Conservation (phyloP, 805 yeast genomes). For the Candida sakaeoensis region DNA sequence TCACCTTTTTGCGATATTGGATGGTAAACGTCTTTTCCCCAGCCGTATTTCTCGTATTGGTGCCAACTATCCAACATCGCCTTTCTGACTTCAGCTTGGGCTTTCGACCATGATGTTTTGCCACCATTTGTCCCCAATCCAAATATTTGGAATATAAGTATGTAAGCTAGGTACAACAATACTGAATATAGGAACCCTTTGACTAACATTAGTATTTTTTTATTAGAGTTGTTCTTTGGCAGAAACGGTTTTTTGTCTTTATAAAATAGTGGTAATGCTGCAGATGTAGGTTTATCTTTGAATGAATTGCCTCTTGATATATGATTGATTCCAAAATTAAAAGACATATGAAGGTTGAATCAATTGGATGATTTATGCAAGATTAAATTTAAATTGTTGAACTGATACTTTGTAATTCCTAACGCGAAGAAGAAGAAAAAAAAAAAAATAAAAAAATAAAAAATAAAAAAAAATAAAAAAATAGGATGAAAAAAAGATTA, state of each 20-base stretch:
- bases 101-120: conserved; percentile 37
- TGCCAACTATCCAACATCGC: conserved; percentile 76
- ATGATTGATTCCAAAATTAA: conserved; percentile 9
- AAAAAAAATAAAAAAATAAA: too few species aligned
- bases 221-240: conserved; percentile 5
- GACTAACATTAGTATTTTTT: conserved; percentile 33
- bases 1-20: conserved; percentile 62
- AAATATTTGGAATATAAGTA: conserved; percentile 8
- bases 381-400: not conserved
- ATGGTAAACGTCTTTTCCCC: conserved; percentile 78
- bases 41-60: conserved; percentile 68
- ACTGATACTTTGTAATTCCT: not conserved
- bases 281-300: conserved; percentile 10
- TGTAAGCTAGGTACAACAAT: conserved; percentile 40
- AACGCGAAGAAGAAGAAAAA: not conserved
- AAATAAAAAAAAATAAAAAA: too few species aligned
- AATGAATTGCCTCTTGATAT: conserved; percentile 11
- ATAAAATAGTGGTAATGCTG: conserved; percentile 29
- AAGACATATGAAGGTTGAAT: conserved; percentile 7
- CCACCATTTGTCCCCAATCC: not conserved
- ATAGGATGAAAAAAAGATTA: too few species aligned
- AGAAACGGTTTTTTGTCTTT: conserved; percentile 25
- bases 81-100: conserved; percentile 56
- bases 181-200: conserved; percentile 40
- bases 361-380: not conserved